These are phyloP conservation scores for Russula olivacea DNA, from an alignment of 768 basidiomycete genomes.

Conservation along the genomic window DNA sequence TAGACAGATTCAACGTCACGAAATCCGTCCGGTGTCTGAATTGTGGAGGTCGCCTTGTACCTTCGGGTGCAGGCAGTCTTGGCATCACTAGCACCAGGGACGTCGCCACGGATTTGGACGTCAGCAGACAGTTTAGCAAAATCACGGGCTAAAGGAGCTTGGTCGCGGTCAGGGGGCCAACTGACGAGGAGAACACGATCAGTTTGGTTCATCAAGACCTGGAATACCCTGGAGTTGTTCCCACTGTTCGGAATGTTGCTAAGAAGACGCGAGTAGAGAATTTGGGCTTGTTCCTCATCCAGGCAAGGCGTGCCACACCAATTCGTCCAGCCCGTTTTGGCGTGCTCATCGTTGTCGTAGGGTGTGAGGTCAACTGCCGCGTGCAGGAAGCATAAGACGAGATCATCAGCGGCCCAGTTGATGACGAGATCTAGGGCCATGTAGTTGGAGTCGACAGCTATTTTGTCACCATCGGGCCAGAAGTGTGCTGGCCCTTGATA, in stretches of 20 bases:
- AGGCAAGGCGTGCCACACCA: constrained; percentile 81
- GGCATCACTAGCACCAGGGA: constrained; percentile 54
- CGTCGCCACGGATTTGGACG: constrained; percentile 52
- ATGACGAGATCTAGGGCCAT: constrained; percentile 87
- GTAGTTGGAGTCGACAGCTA: constrained; percentile 65
- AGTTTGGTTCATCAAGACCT: constrained; percentile 62
- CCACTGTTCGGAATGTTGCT: constrained; percentile 47
- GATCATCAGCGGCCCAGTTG: constrained; percentile 81
- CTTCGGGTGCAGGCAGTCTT: constrained; percentile 84
- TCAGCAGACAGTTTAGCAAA: constrained; percentile 58
- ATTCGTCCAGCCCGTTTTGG: constrained; percentile 76
- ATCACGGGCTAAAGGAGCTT: constrained; percentile 36
- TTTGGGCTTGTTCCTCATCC: constrained; percentile 48
- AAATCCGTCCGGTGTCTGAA: constrained; percentile 45
- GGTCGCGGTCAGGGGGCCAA: constrained; percentile 64
- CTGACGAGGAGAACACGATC: constrained; percentile 56
- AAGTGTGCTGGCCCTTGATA: constrained; percentile 47
- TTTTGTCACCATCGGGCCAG: constrained; percentile 64
- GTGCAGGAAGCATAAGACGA: constrained; percentile 86
- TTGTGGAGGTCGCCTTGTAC: constrained; percentile 66
- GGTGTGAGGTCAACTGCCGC: constrained; percentile 67
- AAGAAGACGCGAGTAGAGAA: constrained; percentile 54
- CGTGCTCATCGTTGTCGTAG: constrained; percentile 67
- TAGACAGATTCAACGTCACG: constrained; percentile 80
- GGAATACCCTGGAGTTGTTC: constrained; percentile 62